These are phyloP conservation scores for Trichophaea hybrida DNA, from an alignment of 2,329 filamentous ascomycete genomes.

Conservation along the genomic window DNA sequence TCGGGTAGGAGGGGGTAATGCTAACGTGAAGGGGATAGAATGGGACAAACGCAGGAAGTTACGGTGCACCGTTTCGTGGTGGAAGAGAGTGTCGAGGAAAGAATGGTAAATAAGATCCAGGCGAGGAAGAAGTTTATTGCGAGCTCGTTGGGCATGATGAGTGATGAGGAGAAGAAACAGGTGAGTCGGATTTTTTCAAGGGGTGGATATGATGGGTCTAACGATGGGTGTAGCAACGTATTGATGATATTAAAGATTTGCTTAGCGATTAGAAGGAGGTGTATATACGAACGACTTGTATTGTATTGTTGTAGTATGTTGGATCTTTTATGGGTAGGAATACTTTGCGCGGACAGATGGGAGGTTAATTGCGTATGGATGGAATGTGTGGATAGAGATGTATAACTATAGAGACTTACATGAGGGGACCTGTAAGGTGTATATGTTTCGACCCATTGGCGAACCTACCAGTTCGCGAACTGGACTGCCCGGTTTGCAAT, in stretches of 20 bases:
- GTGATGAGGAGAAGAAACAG: slow-evolving; percentile 78
- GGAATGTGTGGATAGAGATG: no score
- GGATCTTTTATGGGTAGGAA: no score
- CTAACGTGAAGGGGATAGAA: slow-evolving; percentile 30
- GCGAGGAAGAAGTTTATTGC: slow-evolving; percentile 95
- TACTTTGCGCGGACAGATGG: no score
- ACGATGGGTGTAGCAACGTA: slow-evolving; percentile 29
- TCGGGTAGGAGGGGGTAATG: no score
- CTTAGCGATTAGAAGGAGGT: slow-evolving; percentile 41
- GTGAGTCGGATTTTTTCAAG: slow-evolving; percentile 38
- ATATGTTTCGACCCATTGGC: no score
- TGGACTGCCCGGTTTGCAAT: no score
- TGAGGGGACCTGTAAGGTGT: no score
- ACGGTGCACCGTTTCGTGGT: slow-evolving; percentile 79
- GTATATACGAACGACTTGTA: not conserved
- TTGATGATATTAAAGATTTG: slow-evolving; percentile 88
- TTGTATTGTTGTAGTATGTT: not conserved
- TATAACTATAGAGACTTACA: no score
- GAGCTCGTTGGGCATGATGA: slow-evolving; percentile 89
- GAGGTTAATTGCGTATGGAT: no score
- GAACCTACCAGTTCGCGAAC: no score
- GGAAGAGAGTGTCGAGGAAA: slow-evolving; percentile 78
- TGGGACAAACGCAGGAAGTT: slow-evolving; percentile 83
- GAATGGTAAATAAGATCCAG: slow-evolving; percentile 75
- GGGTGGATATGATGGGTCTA: not conserved